A percentile compares a stretch with the other conserved stretches of the same genome.
These are phyloP conservation scores for Pilatotrama ljubarskyi DNA, from an alignment of 768 basidiomycete genomes.

Conservation along the genomic window DNA sequence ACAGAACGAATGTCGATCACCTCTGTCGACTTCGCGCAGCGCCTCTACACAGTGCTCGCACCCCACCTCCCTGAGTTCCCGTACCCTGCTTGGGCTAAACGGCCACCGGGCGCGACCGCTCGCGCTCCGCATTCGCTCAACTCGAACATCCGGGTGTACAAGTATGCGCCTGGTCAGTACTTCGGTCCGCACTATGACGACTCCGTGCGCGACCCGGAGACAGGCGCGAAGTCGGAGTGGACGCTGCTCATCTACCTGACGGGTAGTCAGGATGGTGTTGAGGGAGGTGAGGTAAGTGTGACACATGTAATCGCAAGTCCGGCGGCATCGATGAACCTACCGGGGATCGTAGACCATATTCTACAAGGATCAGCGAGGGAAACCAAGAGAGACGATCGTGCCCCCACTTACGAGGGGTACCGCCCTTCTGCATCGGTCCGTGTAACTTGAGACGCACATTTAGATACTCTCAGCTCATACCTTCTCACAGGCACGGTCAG, in stretches of 20 bases:
- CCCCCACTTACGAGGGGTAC: conserved; percentile 60
- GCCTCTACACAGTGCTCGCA: conserved; percentile 47
- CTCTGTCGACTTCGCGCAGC: conserved; percentile 57
- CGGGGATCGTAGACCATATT: conserved; percentile 57
- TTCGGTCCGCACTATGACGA: conserved; percentile 82
- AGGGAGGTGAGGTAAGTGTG: conserved; percentile 61
- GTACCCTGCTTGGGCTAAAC: conserved; percentile 38
- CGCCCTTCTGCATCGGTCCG: conserved; percentile 65
- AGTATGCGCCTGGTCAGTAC: conserved; percentile 61
- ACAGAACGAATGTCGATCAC: conserved; percentile 63
- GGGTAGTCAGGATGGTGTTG: conserved; percentile 69
- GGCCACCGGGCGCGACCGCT: conserved; percentile 24
- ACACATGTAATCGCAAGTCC: background rate
- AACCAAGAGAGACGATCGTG: conserved; percentile 48
- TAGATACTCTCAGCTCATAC: background rate
- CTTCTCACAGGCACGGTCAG: conserved; percentile 56
- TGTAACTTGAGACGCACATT: conserved; percentile 10
- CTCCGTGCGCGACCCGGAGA: conserved; percentile 56
- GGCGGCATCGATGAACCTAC: background rate
- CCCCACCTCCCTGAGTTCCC: conserved; percentile 62
- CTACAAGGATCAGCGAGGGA: conserved; percentile 56
- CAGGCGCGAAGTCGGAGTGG: conserved; percentile 73
- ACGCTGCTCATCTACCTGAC: conserved; percentile 74
- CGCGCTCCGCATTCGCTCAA: conserved; percentile 61
- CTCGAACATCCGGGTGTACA: conserved; percentile 74